Conservation (phyloP, 139 green algal species). For the Coccomyxa sp. region DNA sequence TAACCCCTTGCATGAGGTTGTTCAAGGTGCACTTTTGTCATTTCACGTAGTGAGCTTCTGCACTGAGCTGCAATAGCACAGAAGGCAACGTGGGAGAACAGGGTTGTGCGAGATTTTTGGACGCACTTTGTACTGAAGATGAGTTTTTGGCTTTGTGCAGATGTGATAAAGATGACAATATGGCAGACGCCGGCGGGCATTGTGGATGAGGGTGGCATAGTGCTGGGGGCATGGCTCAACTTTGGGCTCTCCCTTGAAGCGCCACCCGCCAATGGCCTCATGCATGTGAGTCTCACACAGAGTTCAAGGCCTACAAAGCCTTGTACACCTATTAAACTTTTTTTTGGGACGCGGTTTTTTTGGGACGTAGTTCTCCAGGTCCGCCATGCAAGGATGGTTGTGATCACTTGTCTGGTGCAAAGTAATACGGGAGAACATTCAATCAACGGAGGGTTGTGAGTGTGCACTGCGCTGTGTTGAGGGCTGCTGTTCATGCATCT, state of each 20-base stretch:
- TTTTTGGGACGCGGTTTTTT: too few species aligned
- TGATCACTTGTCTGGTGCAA: too few species aligned
- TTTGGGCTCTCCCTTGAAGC: background rate
- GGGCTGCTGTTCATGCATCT: too few species aligned
- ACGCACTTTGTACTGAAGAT: background rate
- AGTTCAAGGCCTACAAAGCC: background rate
- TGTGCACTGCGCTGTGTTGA: too few species aligned
- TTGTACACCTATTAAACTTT: too few species aligned
- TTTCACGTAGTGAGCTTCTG: too few species aligned
- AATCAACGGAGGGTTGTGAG: too few species aligned
- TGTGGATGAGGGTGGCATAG: background rate
- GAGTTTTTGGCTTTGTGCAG: background rate
- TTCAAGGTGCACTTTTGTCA: too few species aligned
- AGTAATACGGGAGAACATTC: too few species aligned
- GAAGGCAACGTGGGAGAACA: background rate
- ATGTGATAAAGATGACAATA: background rate
- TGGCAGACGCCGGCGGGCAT: background rate
- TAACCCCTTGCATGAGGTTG: too few species aligned
- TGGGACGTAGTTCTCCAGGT: too few species aligned
- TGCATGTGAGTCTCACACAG: background rate
- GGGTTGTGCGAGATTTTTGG: background rate
- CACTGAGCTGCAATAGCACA: background rate
- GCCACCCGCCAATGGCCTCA: background rate
- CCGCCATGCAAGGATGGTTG: too few species aligned
- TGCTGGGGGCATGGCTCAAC: background rate